Conservation (phyloP, 2,329 filamentous ascomycete species). For the Calonectria pauciramosa region DNA sequence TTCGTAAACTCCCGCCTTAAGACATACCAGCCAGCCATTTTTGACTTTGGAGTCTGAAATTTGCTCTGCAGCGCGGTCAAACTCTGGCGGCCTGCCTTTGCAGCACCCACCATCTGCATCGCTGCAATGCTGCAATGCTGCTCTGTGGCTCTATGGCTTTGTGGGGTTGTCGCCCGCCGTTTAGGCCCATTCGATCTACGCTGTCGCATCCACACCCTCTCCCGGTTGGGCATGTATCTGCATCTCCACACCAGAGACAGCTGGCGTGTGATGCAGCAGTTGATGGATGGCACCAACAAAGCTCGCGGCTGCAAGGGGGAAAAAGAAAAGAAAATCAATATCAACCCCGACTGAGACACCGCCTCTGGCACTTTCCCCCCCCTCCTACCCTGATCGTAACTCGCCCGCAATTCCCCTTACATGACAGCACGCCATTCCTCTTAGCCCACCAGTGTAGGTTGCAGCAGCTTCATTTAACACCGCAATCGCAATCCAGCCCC, state of each 20-base stretch:
- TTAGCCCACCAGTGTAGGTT: not conserved
- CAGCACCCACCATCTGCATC: conserved; percentile 3
- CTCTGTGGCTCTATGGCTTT: not conserved
- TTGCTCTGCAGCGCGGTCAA: conserved; percentile 7
- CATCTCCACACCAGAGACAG: not conserved
- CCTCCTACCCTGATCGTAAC: not conserved
- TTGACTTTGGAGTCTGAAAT: conserved; percentile 16
- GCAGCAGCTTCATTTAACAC: not conserved
- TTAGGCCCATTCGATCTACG: conserved; percentile 8
- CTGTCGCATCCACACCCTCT: conserved; percentile 9
- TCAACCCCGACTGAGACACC: conserved; percentile 2
- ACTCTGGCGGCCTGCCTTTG: conserved; percentile 1
- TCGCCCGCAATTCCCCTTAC: not conserved
- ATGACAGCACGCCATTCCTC: not conserved
- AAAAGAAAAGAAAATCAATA: conserved; percentile 3
- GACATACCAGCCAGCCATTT: conserved; percentile 12
- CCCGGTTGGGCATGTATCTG: conserved; percentile 7
- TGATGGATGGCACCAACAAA: not conserved
- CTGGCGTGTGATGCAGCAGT: conserved; percentile 8
- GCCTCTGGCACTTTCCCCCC: not conserved
- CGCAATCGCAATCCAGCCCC: conserved; percentile 11
- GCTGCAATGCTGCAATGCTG: not conserved
- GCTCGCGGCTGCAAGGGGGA: not conserved
- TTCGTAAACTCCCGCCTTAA: not conserved
- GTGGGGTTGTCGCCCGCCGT: conserved; percentile 9